These are phyloP conservation scores for Helianthus tuberosus DNA, from an alignment of 129 eudicot species.

Conservation along the genomic window DNA sequence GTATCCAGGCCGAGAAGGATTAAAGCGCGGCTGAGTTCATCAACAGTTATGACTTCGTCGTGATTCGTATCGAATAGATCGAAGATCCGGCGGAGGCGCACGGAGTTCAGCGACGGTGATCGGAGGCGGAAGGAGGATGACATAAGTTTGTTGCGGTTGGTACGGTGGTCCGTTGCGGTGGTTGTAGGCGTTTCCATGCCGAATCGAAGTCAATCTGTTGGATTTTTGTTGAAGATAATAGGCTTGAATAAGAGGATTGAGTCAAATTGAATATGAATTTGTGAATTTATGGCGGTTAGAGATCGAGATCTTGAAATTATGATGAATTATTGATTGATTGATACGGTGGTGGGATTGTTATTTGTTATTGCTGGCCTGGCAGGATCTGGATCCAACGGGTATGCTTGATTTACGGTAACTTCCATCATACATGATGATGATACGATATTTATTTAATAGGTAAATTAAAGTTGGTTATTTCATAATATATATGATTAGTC, in stretches of 20 bases:
- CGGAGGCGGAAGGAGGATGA: conserved; percentile 58
- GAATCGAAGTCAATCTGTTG: too few species aligned
- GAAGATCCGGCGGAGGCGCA: conserved; percentile 81
- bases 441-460: background rate
- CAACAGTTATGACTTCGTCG: conserved; percentile 60
- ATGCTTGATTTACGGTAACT: conserved; percentile 13
- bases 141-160: conserved; percentile 2
- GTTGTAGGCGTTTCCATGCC: conserved; percentile 32
- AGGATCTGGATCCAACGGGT: conserved; percentile 25
- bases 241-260: conserved; percentile 8
- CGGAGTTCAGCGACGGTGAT: conserved; percentile 71
- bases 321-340: conserved; percentile 33
- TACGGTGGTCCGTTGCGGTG: background rate
- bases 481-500: background rate
- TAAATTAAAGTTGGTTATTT: background rate
- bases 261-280: background rate
- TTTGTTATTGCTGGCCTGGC: conserved; percentile 27
- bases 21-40: conserved; percentile 77
- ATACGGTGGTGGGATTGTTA: conserved; percentile 1
- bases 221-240: too few species aligned
- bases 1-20: conserved; percentile 64
- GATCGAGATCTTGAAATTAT: conserved; percentile 30
- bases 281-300: conserved; percentile 10
- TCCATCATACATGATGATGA: background rate
- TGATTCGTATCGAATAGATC: conserved; percentile 76